Conservation (phyloP, 2,329 filamentous ascomycete species). For the Fusarium illudens region DNA sequence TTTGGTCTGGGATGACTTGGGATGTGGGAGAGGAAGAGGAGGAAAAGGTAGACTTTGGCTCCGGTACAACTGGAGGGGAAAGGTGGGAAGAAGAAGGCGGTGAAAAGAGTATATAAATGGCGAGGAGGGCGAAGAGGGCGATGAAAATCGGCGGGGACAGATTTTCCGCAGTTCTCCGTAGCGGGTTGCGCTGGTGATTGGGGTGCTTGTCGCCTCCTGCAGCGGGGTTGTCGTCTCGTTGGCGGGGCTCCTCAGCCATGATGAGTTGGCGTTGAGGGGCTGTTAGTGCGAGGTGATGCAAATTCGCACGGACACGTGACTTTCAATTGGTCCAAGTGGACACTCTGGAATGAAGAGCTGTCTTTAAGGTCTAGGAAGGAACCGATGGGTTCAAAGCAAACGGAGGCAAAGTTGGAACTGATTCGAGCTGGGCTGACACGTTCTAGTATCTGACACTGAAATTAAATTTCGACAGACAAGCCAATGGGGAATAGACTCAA, state of each 20-base stretch:
- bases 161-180: constrained; percentile 49
- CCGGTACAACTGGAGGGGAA: constrained; percentile 42
- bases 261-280: constrained; percentile 41
- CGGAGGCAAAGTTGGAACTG: neutral
- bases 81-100: constrained; percentile 42
- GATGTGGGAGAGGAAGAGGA: constrained; percentile 41
- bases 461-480: neutral
- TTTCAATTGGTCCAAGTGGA: constrained; percentile 10
- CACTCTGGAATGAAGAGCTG: constrained; percentile 6
- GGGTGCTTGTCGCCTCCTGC: constrained; percentile 37
- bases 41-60: constrained; percentile 39
- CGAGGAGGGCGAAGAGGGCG: constrained; percentile 50
- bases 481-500: neutral
- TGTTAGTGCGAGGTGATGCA: constrained; percentile 18
- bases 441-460: neutral
- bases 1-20: constrained; percentile 40
- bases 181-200: constrained; percentile 35
- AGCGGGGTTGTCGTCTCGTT: constrained; percentile 47
- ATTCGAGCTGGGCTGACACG: neutral
- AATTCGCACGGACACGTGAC: constrained; percentile 43
- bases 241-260: constrained; percentile 48
- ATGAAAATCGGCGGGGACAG: constrained; percentile 56
- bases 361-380: neutral
- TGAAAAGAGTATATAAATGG: constrained; percentile 49
- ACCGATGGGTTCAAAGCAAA: neutral